Conservation (phyloP, 768 basidiomycete genomes). For the Rhizopogon vinicolor region DNA sequence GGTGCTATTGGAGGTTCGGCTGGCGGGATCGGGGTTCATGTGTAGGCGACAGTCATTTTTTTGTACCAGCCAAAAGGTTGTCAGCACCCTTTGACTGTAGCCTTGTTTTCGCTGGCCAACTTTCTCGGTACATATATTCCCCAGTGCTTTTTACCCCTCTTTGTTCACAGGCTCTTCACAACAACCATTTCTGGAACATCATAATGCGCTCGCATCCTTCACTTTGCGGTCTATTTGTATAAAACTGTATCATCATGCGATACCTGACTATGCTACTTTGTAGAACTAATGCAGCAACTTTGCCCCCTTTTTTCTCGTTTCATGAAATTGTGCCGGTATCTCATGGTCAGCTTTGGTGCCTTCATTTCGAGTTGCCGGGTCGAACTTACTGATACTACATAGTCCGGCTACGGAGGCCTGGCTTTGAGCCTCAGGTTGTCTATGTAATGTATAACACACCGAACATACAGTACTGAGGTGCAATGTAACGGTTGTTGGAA, state of each 20-base stretch:
- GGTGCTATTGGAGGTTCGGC: constrained; percentile 25
- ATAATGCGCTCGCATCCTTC: not conserved
- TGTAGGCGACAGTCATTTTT: not conserved
- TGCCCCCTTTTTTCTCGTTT: not conserved
- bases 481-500: no score
- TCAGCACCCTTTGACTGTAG: not conserved
- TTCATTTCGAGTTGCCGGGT: not conserved
- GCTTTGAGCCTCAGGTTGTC: no score
- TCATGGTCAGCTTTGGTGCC: not conserved
- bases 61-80: not conserved
- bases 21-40: not conserved
- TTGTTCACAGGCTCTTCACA: not conserved
- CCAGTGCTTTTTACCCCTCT: not conserved
- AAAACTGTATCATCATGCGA: not conserved
- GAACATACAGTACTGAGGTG: no score
- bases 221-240: no score
- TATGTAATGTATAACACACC: no score
- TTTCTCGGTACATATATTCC: not conserved
- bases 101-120: not conserved
- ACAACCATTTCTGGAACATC: not conserved
- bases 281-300: not conserved
- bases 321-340: not conserved
- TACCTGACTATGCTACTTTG: no score
- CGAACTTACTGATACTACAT: no score
- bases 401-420: no score